Base-by-base conservation (phyloP, 2,329 filamentous ascomycete species). In the Capronia epimyces region DNA sequence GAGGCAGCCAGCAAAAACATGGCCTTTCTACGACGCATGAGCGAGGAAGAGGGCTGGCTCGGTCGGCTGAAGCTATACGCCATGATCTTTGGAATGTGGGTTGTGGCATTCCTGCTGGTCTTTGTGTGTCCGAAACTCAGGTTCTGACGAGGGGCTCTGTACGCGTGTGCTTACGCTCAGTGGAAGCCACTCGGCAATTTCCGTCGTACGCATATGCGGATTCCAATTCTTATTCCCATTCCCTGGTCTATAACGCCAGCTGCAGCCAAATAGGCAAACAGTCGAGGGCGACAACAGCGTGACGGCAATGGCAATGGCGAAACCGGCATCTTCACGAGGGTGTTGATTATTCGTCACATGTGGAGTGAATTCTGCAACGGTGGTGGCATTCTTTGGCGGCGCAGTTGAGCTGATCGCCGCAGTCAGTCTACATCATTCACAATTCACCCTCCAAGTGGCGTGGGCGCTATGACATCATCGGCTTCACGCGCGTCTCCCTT, bases 1-100 rank as follows among this genome's bases (percentile, higher is more conserved):
- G 83, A 89, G 53, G 79, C 81, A 1, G 89, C 90, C 2, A 81
- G 82, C 46, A 79, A 81, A 57, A 75, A 82, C 56, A 94, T 97
- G 87, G 84, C 87, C 1, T 77, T 80, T 62, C 68, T 97, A 65
- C 75, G 81, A 60, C 78, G 78, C 46, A 89, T 95, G 82, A 89
- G 85, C 13, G 91, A 96, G 71, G 90, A 89, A 2, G 84, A 85
- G 65, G 89, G 89, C 0, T 94, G 86, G 86, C 89, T 80, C 81
- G 89, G 86, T 4, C 74, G 90, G 46, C 80, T 95, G 74, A 75
- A 91, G 70, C 74, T 96, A 54, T 95, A 93, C 73, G 84, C 76
- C 32, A 86, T 87, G 77, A 89, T 96, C 43, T 86, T 84, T 62
- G 88, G 81, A 24, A 68, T 96, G 56, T 91, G 89, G 83, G 62